Conservation (phyloP, 352 stramenopile species). For the Globisporangium emineosum region DNA sequence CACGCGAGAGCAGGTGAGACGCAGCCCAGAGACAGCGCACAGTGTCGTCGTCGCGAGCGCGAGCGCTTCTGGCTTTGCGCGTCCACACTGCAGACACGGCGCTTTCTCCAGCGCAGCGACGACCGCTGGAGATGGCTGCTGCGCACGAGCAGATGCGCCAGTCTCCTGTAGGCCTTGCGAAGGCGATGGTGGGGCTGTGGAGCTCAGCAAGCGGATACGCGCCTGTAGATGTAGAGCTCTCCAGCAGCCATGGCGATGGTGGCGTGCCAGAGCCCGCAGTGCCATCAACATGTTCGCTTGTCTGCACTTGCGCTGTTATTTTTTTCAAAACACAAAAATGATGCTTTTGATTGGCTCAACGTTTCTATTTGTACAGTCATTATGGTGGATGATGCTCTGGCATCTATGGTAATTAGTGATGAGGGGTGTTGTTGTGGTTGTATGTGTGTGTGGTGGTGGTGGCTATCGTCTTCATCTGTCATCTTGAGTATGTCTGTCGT, state of each 20-base stretch:
- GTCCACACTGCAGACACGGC: slow-evolving; percentile 50
- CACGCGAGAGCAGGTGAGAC: slow-evolving; percentile 48
- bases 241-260: neutral
- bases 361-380: slow-evolving; percentile 14
- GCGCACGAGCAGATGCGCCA: neutral
- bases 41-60: neutral
- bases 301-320: no score
- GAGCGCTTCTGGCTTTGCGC: slow-evolving; percentile 3
- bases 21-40: slow-evolving; percentile 35
- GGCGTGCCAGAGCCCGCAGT: neutral
- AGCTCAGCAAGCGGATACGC: neutral
- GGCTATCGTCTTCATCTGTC: neutral
- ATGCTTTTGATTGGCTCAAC: slow-evolving; percentile 1
- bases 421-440: neutral
- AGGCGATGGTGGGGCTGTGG: neutral
- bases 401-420: slow-evolving; percentile 3
- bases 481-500: slow-evolving; percentile 16
- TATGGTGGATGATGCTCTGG: no score
- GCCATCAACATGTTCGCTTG: neutral
- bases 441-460: neutral
- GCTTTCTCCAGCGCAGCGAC: slow-evolving; percentile 32
- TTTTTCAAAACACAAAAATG: neutral
- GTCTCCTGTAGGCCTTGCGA: neutral
- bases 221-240: neutral
- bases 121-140: neutral